A percentile compares a stretch with the other conserved stretches of the same genome.
Evolutionary conservation across 129 eudicot species (phyloP).

Genomic region (Flaveria ramosissima): DNA sequence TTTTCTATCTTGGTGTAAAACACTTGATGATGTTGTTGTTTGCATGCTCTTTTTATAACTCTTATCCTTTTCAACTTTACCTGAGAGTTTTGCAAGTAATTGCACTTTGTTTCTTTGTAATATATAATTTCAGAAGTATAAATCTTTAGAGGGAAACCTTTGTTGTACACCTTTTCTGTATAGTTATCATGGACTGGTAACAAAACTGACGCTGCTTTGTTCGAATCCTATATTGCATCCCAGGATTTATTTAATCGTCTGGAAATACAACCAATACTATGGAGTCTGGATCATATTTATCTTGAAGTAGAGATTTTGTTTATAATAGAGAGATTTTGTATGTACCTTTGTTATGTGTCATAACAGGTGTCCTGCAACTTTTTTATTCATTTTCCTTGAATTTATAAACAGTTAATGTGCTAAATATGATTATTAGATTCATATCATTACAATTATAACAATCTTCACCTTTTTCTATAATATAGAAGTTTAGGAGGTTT

Average conservation of each 20-base stretch:
- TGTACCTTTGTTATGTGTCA: neutral
- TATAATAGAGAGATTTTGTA: neutral
- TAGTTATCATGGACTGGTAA: constrained; percentile 3
- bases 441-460: neutral
- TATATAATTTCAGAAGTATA: neutral
- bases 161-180: neutral
- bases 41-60: neutral
- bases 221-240: neutral
- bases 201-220: constrained; percentile 4
- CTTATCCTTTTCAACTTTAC: neutral
- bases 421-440: neutral
- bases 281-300: neutral
- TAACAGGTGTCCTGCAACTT: neutral
- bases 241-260: neutral
- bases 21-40: neutral
- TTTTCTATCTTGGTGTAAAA: neutral
- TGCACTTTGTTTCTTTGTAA: neutral
- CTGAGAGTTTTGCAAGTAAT: neutral
- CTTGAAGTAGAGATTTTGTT: neutral
- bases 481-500: neutral
- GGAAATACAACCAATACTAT: neutral
- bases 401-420: neutral
- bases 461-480: neutral
- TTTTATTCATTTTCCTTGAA: neutral
- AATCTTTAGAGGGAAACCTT: neutral